Base-by-base conservation (phyloP, 2,329 filamentous ascomycete genomes). In the Fusarium mexicanum region DNA sequence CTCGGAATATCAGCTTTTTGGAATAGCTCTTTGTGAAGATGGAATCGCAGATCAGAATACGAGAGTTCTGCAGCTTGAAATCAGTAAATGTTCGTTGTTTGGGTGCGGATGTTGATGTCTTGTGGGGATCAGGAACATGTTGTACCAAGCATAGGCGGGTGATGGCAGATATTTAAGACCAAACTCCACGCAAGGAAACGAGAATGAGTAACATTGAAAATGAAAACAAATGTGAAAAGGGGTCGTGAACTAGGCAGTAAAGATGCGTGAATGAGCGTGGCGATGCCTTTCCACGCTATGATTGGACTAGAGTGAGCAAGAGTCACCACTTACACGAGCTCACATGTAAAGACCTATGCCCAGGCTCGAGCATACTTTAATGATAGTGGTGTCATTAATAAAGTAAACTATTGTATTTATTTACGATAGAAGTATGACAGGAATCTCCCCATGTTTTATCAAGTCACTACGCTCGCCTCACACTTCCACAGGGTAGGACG, bases 181-280 rank as follows among this genome's bases (percentile, higher is more conserved):
- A 22, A 54, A 46, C 53, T 61, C 29, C 26, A 13, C 17, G 41
- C 4, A 17, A 69, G 22, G 12, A 12, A 3, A 22, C 17, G 33
- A 35, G 31, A 47, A 33, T 59, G 8, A 59, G 37, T 16, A 20
- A 51, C n/a, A 31, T 47, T 20, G 22, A 37, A 20, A 20, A 22
- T 14, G 26, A 54, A 22, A 44, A 31, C 26, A 14, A 44, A 13
- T 12, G 29, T 51, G 41, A 46, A 64, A 43, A 37, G 20, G 24
- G 13, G 20, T 13, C 17, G 24, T 6, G 9, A 26, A 35, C 29
- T 59, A 70, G 67, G 67, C 67, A 70, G 41, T 70, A 37, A 60
- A 24, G 11, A 35, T 53, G 37, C 60, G 37, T 69, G 31, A 54
- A 55, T 38, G 22, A 58, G 13, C 69, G 67, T 71, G 67, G 67